phyloP scores from a whole-genome alignment of 1,139 yeast genomes.

The Suhomyces kunorum region DNA sequence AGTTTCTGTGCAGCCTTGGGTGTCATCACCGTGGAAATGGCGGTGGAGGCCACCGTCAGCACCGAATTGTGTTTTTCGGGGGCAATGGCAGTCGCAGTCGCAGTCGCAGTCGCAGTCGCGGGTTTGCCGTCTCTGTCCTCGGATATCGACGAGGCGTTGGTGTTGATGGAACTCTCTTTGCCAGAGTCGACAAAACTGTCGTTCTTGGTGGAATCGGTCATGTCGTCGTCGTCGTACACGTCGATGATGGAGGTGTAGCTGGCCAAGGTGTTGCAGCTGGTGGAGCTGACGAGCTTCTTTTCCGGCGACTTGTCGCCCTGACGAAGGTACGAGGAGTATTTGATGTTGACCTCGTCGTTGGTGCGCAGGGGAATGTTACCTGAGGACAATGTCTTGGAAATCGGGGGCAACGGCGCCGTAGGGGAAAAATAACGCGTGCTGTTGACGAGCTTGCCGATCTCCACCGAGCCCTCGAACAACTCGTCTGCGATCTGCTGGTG shows the following conservation, averaged over 20 bases:
- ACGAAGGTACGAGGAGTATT: conserved; percentile 18
- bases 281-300: conserved; percentile 14
- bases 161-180: conserved; percentile 11
- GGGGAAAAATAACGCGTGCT: conserved; percentile 24
- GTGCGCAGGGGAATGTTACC: conserved; percentile 6
- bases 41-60: conserved; percentile 5
- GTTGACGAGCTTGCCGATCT: conserved; percentile 21
- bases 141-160: conserved; percentile 11
- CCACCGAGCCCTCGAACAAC: conserved; percentile 27
- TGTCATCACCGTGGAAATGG: neutral
- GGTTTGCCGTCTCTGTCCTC: conserved; percentile 3
- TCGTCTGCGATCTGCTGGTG: conserved; percentile 24
- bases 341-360: conserved; percentile 13
- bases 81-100: neutral
- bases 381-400: conserved; percentile 5
- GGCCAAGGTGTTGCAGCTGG: conserved; percentile 17
- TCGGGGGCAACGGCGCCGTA: conserved; percentile 34
- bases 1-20: conserved; percentile 5
- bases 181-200: conserved; percentile 2
- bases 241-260: conserved; percentile 21
- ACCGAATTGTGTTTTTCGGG: conserved; percentile 7
- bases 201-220: conserved; percentile 7
- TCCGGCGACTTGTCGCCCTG: conserved; percentile 10
- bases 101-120: neutral
- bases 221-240: conserved; percentile 20